Conservation (phyloP, 2,329 filamentous ascomycete genomes). For the Magnaporthiopsis rhizophila region DNA sequence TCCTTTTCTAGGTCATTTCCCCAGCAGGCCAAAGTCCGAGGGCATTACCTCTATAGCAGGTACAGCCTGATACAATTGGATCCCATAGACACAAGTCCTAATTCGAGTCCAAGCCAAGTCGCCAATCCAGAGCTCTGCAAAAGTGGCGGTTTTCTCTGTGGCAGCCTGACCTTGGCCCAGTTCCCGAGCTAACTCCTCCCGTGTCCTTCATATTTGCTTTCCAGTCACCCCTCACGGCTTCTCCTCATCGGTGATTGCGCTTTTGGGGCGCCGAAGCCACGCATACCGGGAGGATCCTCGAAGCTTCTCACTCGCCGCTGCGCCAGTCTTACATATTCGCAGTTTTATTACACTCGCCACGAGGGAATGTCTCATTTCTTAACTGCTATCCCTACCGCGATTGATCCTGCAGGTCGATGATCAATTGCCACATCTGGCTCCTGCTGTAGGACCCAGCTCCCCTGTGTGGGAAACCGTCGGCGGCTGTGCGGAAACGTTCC, state of each 20-base stretch:
- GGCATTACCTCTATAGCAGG: neutral
- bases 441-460: neutral
- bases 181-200: too few species aligned
- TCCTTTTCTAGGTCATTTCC: neutral
- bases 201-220: neutral
- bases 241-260: neutral
- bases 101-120: neutral
- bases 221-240: neutral
- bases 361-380: neutral
- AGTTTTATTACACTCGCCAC: neutral
- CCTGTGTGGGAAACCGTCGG: neutral
- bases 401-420: neutral
- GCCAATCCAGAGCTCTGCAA: neutral
- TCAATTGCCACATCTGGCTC: neutral
- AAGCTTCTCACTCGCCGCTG: slow-evolving; percentile 6
- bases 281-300: neutral
- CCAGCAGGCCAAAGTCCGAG: neutral
- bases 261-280: neutral
- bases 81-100: neutral
- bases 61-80: neutral
- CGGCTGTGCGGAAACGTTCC: neutral
- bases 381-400: neutral
- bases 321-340: neutral
- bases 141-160: neutral
- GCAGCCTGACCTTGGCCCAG: too few species aligned